Base-by-base conservation (phyloP, 2,329 filamentous ascomycete genomes). In the Chaetomiaceae sp. region DNA sequence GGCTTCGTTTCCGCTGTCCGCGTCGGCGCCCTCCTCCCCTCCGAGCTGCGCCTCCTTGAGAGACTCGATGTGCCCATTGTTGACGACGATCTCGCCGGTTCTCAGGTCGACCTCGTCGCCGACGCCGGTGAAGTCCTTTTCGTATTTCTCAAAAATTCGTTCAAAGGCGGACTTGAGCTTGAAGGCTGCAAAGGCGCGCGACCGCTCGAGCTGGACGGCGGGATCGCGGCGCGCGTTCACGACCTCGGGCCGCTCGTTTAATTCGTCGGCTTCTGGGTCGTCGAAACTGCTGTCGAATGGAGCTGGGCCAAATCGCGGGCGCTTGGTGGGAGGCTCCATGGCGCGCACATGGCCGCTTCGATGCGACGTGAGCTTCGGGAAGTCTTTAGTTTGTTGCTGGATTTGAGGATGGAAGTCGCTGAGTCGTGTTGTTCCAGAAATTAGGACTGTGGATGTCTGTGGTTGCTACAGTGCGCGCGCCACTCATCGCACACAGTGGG, bases 51-150 rank as follows among this genome's bases (percentile, higher is more conserved):
- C 60, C 5, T 66, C 58, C 9, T 65, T 53, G 63, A 70, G 79
- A 73, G 57, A 77, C 44, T 78, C 66, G 46, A 96, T 66, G 70
- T 97, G 93, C 0, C 93, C 92, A 73, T 96, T 93, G 67, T 97
- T 79, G 50, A 96, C 83, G n/a, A 95, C 77, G 41, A 97, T 83
- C 52, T 87, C 75, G 48, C 89, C 90, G 0, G 87, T 92, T 44
- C 76, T 74, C 50, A 96, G 74, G 66, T 97, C 89, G 61, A 97
- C 90, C 70, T 96, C 90, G 67, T 97, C 92, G 48, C 86, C 90
- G 44, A 92, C 77, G 4, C 84, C 86, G 2, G 83, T 82, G 62
- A 96, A 96, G 65, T 96, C 87, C 57, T 77, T 83, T 47, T 78
- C 83, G 66, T 95, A 96, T 67, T 95, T 96, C 54, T 86, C 81